phyloP scores from a whole-genome alignment of 2,329 filamentous ascomycete species.

The Fusarium sp. region DNA sequence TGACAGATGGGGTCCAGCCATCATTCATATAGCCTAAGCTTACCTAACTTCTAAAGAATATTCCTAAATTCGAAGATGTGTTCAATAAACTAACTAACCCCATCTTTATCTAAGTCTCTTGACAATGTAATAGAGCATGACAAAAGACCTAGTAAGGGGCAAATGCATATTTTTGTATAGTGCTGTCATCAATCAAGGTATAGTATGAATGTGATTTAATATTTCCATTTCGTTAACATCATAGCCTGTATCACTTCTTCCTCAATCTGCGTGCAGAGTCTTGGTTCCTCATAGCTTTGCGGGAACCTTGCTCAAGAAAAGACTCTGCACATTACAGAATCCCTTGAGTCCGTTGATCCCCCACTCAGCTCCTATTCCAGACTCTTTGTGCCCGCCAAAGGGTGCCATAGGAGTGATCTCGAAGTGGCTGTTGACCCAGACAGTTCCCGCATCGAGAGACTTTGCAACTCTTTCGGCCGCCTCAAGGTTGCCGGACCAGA shows the following conservation, averaged over 20 bases:
- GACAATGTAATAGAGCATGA: too few species aligned
- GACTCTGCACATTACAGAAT: conserved; percentile 45
- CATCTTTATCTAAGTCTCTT: too few species aligned
- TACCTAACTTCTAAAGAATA: not conserved
- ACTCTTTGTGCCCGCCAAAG: conserved; percentile 58
- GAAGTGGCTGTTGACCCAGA: conserved; percentile 70
- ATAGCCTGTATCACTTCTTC: too few species aligned
- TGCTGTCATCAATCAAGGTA: too few species aligned
- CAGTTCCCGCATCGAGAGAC: conserved; percentile 65
- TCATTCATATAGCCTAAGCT: too few species aligned
- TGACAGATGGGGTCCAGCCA: too few species aligned
- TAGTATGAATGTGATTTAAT: too few species aligned
- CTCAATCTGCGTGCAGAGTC: too few species aligned
- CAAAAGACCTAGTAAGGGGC: too few species aligned
- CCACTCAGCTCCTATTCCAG: conserved; percentile 57
- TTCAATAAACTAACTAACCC: not conserved
- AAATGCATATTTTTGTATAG: too few species aligned
- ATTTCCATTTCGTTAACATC: too few species aligned
- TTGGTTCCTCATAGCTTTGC: not conserved
- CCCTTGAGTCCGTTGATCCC: conserved; percentile 52
- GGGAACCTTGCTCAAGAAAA: conserved; percentile 34
- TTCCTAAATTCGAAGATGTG: too few species aligned
- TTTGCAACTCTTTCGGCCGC: conserved; percentile 63
- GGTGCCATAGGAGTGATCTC: conserved; percentile 54
- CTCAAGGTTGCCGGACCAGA: conserved; percentile 65